phyloP scores from a whole-genome alignment of 768 basidiomycete species.

The Lactifluus volemus region DNA sequence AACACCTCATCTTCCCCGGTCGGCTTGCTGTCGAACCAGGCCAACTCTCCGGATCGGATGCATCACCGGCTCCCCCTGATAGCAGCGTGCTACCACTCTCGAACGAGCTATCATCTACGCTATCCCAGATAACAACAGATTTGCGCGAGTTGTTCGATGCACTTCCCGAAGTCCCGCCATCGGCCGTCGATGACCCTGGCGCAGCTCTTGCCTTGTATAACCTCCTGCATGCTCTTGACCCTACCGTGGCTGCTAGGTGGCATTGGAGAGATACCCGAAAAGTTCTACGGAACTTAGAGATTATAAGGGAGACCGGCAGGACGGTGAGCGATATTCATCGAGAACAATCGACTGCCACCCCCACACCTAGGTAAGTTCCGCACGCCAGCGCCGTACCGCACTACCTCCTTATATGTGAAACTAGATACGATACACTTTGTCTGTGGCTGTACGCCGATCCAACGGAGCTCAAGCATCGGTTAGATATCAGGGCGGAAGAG shows the following conservation, averaged over 20 bases:
- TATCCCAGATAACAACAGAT: slow-evolving; percentile 39
- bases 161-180: slow-evolving; percentile 53
- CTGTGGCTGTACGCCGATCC: slow-evolving; percentile 87
- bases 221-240: slow-evolving; percentile 64
- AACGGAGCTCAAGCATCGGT: slow-evolving; percentile 48
- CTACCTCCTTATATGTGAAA: background rate
- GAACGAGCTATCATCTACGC: slow-evolving; percentile 30
- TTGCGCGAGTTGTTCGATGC: slow-evolving; percentile 42
- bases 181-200: slow-evolving; percentile 45
- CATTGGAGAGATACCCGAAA: slow-evolving; percentile 96
- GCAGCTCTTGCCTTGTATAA: slow-evolving; percentile 55
- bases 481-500: slow-evolving; percentile 75
- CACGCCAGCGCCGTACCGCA: background rate
- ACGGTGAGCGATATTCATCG: slow-evolving; percentile 58
- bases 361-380: slow-evolving; percentile 42
- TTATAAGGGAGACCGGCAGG: slow-evolving; percentile 63
- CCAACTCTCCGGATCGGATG: background rate
- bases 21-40: slow-evolving; percentile 37
- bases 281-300: slow-evolving; percentile 67
- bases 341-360: slow-evolving; percentile 43
- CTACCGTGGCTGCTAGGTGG: slow-evolving; percentile 70
- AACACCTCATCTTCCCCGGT: slow-evolving; percentile 87
- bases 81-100: background rate
- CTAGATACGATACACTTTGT: slow-evolving; percentile 75
- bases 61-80: slow-evolving; percentile 6